Evolutionary conservation across 108 stramenopile species (phyloP), one percentile per base, ranked within the genome.

Genomic region (Cyclotella distinguenda): DNA sequence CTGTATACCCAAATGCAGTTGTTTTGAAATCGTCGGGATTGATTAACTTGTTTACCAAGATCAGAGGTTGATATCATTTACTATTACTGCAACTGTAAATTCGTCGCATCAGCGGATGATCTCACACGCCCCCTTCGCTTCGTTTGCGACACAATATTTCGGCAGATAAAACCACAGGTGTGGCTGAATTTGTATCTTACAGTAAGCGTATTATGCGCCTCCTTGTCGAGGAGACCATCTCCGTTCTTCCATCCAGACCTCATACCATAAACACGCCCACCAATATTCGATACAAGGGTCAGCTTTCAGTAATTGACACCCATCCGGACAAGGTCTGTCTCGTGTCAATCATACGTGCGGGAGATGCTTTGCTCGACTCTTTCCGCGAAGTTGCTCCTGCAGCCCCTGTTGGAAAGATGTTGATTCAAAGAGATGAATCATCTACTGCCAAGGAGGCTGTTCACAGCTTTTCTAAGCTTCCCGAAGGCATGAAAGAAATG

Each of bases 351-450:
- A 70, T 99, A 32, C 82, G 99, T 22, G 87, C 94, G 10, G 99
- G 97, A 1, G 97, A 97, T 74, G 68, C 87, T 18, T 68, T 99
- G 11, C 55, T 95, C 53, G 94, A 95, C 55, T 83, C 85, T 25
- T 89, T 97, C 19, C 84, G 93, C 13, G 79, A 86, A 22, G 56
- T 92, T 60, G 74, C 82, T 19, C 97, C 97, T 10, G 74, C 74
- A 12, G 72, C 82, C 0, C 58, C 71, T 0, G 95, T 94, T 16
- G 99, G 96, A 0, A 98, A 98, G 72, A 93, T 99, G 26, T 78
- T 98, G 54, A 98, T 99, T 64, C 99, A 99, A 64, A 77, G 99
- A 22, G 89, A 98, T 72, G 99, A 99, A 82, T 60, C 61, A 11
- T 78, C 84, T 16, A 66, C 83, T 12, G 77, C 88, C 22, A 96